Percentiles rank a stretch among this genome's conserved stretches.
phyloP scores from a whole-genome alignment of 805 yeast genomes.

The Candida orba region DNA sequence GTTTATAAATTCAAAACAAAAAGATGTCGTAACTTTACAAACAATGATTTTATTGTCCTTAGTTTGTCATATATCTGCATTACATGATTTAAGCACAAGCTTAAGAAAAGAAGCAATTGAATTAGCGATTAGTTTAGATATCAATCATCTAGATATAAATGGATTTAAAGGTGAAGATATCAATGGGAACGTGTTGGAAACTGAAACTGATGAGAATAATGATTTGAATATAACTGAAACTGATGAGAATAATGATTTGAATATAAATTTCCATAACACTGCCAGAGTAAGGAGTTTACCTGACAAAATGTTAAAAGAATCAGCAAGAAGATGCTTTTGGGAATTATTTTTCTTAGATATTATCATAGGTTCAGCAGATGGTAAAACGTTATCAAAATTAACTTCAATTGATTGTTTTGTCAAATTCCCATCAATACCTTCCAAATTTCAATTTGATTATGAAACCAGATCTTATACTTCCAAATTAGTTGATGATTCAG shows the following conservation, averaged over 20 bases:
- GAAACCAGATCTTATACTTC: constrained; percentile 40
- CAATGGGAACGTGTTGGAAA: constrained; percentile 14
- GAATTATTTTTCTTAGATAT: constrained; percentile 46
- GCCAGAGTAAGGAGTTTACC: constrained; percentile 17
- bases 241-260: constrained; percentile 12
- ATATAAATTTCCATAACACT: constrained; percentile 20
- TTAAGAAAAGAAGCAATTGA: constrained; percentile 37
- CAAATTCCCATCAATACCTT: constrained; percentile 32
- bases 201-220: constrained; percentile 5
- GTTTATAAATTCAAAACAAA: constrained; percentile 21
- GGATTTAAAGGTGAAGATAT: constrained; percentile 17
- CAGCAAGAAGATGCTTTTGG: constrained; percentile 43
- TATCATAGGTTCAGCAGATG: constrained; percentile 48
- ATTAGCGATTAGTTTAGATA: constrained; percentile 29
- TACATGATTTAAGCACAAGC: constrained; percentile 38
- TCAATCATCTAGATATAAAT: constrained; percentile 33
- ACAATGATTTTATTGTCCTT: constrained; percentile 33
- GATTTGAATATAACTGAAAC: constrained; percentile 18
- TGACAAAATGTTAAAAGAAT: constrained; percentile 15
- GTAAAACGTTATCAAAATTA: constrained; percentile 34
- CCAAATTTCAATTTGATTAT: constrained; percentile 35
- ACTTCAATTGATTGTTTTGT: constrained; percentile 30
- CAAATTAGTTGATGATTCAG: constrained; percentile 42
- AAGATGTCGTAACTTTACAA: constrained; percentile 40
- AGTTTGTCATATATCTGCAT: constrained; percentile 43